phyloP scores from a whole-genome alignment of 2,329 filamentous ascomycete genomes.

The Xylogone sp. region DNA sequence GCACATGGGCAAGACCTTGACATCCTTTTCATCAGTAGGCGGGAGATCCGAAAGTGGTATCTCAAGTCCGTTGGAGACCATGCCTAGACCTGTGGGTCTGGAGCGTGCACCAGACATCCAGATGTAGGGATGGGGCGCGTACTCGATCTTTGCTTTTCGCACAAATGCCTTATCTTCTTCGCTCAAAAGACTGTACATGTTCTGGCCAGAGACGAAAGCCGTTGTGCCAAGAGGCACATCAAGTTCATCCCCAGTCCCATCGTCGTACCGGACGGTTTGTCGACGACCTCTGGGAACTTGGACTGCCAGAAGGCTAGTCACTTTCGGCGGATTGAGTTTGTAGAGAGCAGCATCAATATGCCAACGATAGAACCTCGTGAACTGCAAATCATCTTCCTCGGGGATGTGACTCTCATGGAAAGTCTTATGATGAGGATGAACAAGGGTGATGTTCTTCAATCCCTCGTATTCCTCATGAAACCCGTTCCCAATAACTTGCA shows the following conservation, averaged over 20 bases:
- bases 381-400: slow-evolving; percentile 53
- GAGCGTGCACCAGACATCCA: slow-evolving; percentile 73
- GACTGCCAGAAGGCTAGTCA: slow-evolving; percentile 72
- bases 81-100: slow-evolving; percentile 65
- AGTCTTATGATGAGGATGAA: slow-evolving; percentile 73
- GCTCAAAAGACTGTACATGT: slow-evolving; percentile 65
- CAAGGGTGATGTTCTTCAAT: slow-evolving; percentile 61
- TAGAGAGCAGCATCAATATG: slow-evolving; percentile 79
- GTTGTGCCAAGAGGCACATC: slow-evolving; percentile 71
- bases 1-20: slow-evolving; percentile 71
- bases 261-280: slow-evolving; percentile 70
- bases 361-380: slow-evolving; percentile 69
- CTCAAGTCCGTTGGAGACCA: slow-evolving; percentile 64
- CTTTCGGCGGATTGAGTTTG: slow-evolving; percentile 68
- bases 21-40: slow-evolving; percentile 59
- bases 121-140: slow-evolving; percentile 75
- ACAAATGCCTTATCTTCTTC: slow-evolving; percentile 65
- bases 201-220: slow-evolving; percentile 68
- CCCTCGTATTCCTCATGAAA: slow-evolving; percentile 67
- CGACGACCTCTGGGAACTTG: slow-evolving; percentile 62
- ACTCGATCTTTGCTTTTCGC: slow-evolving; percentile 64
- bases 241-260: slow-evolving; percentile 62
- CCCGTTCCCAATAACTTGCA: slow-evolving; percentile 78
- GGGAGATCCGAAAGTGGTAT: slow-evolving; percentile 57
- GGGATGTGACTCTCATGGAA: slow-evolving; percentile 68